Percentiles rank a stretch among this genome's conserved stretches.
phyloP scores from a whole-genome alignment of 495 filamentous ascomycete species.

The Hamigera avellanea region DNA sequence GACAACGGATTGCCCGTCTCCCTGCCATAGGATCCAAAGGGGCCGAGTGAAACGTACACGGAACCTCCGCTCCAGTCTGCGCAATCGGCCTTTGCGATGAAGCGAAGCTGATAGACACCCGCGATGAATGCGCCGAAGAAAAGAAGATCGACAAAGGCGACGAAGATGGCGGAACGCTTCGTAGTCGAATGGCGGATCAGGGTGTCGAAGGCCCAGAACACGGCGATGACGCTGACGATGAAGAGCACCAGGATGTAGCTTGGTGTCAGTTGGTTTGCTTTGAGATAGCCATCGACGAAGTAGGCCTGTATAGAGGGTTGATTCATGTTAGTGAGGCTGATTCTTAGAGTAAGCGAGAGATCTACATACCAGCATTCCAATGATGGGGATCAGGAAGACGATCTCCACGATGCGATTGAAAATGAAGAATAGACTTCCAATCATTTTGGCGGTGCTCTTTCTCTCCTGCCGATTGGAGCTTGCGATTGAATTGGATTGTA shows the following conservation, averaged over 20 bases:
- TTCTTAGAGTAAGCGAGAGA: not conserved
- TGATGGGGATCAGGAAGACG: slow-evolving; percentile 71
- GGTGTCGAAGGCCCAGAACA: slow-evolving; percentile 71
- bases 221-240: slow-evolving; percentile 72
- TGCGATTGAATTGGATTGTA: not conserved
- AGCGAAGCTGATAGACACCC: slow-evolving; percentile 62
- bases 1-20: slow-evolving; percentile 26
- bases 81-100: slow-evolving; percentile 58
- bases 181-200: slow-evolving; percentile 70
- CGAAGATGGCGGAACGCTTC: slow-evolving; percentile 59
- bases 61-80: slow-evolving; percentile 33
- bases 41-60: slow-evolving; percentile 47
- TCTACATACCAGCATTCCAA: slow-evolving; percentile 64
- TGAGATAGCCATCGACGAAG: slow-evolving; percentile 67
- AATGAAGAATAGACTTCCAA: slow-evolving; percentile 71
- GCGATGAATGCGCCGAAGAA: slow-evolving; percentile 81
- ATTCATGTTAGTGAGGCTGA: slow-evolving; percentile 7
- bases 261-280: slow-evolving; percentile 62
- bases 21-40: slow-evolving; percentile 39
- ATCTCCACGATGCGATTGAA: slow-evolving; percentile 76
- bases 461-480: not conserved
- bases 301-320: slow-evolving; percentile 35
- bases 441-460: slow-evolving; percentile 39
- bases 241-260: slow-evolving; percentile 77
- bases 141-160: slow-evolving; percentile 63